Conservation (phyloP, 2,329 filamentous ascomycete species). For the Diaporthe amygdali region DNA sequence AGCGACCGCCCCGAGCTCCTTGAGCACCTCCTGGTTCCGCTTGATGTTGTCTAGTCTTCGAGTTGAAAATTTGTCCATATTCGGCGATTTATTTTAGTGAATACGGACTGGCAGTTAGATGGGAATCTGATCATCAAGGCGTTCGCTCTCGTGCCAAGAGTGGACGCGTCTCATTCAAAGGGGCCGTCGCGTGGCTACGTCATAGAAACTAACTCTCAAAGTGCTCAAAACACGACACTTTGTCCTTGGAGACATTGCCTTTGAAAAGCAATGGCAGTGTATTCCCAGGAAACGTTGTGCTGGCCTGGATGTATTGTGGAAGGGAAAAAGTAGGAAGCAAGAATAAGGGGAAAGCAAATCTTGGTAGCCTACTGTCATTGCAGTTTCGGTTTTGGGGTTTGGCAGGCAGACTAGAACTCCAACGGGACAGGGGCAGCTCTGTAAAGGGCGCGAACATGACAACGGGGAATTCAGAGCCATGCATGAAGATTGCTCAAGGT, state of each 20-base stretch:
- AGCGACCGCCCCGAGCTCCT: slow-evolving; percentile 47
- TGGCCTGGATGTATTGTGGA: fast-evolving
- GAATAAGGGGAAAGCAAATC: neutral
- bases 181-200: neutral
- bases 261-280: neutral
- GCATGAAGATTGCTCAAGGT: neutral
- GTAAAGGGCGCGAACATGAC: neutral
- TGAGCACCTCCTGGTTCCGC: slow-evolving; percentile 52
- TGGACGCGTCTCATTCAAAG: neutral
- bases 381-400: neutral
- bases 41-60: slow-evolving; percentile 53
- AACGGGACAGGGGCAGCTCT: neutral
- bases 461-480: no score
- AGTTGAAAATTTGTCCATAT: slow-evolving; percentile 44
- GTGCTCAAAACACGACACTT: no score
- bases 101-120: no score
- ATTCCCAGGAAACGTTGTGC: no score
- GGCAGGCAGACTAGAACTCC: neutral
- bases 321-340: neutral
- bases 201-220: neutral
- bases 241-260: neutral
- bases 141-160: neutral
- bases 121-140: no score
- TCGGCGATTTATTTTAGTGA: neutral
- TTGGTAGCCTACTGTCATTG: no score